Base-by-base conservation (phyloP, 495 filamentous ascomycete species). In the Usnea hakonensis region DNA sequence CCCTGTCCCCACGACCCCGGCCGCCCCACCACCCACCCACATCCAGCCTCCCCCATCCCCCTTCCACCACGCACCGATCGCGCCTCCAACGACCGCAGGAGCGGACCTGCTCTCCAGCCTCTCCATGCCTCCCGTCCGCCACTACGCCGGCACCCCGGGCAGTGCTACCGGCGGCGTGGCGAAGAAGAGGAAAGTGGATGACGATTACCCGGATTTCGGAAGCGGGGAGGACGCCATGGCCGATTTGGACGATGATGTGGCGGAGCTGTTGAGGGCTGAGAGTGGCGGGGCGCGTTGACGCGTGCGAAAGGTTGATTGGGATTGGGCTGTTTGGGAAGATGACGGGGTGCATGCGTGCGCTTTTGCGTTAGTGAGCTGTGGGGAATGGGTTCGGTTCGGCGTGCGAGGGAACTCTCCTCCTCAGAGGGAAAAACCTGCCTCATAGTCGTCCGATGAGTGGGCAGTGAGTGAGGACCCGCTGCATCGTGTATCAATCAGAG, bases 231-330 rank as follows among this genome's bases (percentile, higher is more conserved):
- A 87, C 67, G 78, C 75, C 41, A 80, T 83, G 73, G 86, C 84
- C 64, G 90, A 85, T 35, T 77, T 95, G 65, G 90, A 95, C 68
- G 85, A 87, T 1, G 90, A 93, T 72, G 88, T 95, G 37, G 85
- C 86, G n/a, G 87, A 90, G 62, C 83, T 92, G 72, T 76, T 95
- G 62, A 80, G 84, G 57, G 81, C 84, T 43, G 78, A 85, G 63
- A 74, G 73, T n/a, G 67, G 67, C 16, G 48, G 69, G 35, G 66
- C n/a, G 30, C 35, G 53, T 32, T 67, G 62, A 67, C 36, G 28
- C 8, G n/a, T n/a, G n/a, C n/a, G n/a, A n/a, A n/a, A n/a, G n/a
- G n/a, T n/a, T n/a, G n/a, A n/a, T n/a, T n/a, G n/a, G n/a, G n/a
- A n/a, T n/a, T n/a, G n/a, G n/a, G n/a, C n/a, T n/a, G n/a, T n/a